These are phyloP conservation scores for Sphagnum magellanicum DNA, from an alignment of 228 moss, liverwort and hornwort genomes.

Conservation along the genomic window DNA sequence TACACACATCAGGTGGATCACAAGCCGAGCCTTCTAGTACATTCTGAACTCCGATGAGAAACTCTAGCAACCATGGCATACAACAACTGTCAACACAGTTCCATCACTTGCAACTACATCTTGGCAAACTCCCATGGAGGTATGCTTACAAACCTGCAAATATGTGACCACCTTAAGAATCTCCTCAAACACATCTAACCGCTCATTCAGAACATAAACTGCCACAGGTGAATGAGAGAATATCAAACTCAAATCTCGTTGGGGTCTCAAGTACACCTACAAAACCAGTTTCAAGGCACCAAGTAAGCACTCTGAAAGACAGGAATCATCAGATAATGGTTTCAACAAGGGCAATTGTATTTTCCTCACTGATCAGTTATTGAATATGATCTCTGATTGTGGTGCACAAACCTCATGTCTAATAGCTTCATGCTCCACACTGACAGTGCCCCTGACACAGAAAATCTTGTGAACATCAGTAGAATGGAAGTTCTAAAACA, in stretches of 20 bases:
- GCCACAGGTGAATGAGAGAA: conserved; percentile 64
- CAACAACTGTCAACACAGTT: background rate
- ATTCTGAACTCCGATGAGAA: background rate
- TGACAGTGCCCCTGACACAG: background rate
- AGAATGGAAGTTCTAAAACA: too few relatives aligned
- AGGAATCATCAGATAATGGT: background rate
- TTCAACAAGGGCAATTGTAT: too few relatives aligned
- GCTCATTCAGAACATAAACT: conserved; percentile 62
- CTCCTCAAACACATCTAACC: conserved; percentile 51
- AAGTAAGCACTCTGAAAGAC: background rate
- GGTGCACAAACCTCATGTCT: conserved; percentile 15
- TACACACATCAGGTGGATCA: background rate
- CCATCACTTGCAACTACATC: background rate
- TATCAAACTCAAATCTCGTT: conserved; percentile 86
- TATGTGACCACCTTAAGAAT: conserved; percentile 64
- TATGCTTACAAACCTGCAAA: conserved; percentile 62
- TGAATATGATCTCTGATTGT: too few relatives aligned
- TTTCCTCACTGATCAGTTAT: too few relatives aligned
- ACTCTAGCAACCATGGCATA: background rate
- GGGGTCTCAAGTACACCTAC: conserved; percentile 86
- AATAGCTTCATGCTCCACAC: conserved; percentile 16
- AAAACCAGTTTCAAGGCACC: background rate
- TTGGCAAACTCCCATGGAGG: background rate
- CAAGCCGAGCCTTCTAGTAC: background rate
- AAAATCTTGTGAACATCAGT: too few relatives aligned